These are phyloP conservation scores for Macrotyloma uniflorum DNA, from an alignment of 306 rosid species.

Conservation along the genomic window DNA sequence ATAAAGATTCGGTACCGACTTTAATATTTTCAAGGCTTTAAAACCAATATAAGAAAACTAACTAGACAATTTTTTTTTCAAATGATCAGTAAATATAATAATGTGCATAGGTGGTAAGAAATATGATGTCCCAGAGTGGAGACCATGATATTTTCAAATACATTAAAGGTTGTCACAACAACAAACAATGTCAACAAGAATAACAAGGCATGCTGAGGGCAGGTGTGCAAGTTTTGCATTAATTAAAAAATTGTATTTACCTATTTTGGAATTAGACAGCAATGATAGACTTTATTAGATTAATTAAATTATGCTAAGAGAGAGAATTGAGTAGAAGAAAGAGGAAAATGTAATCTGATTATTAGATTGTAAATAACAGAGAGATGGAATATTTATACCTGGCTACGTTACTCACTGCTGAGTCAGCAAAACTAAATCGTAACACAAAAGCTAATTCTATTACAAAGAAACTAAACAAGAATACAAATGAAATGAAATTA, in stretches of 20 bases:
- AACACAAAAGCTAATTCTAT: not conserved
- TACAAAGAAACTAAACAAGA: not conserved
- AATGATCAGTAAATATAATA: constrained; percentile 15
- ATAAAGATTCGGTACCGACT: not conserved
- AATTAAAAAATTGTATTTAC: not conserved
- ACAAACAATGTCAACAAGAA: constrained; percentile 26
- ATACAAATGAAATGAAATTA: not conserved
- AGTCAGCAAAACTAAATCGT: not conserved
- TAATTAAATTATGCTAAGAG: not conserved
- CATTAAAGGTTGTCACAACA: constrained; percentile 12
- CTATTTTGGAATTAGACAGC: not conserved
- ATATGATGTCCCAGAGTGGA: not conserved
- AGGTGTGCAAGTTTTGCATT: constrained; percentile 1
- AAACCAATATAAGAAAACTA: constrained; percentile 12
- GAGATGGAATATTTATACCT: not conserved
- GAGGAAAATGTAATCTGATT: not conserved
- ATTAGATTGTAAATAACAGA: not conserved
- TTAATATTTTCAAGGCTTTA: constrained; percentile 11
- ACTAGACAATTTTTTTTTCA: not conserved
- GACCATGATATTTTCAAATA: constrained; percentile 6
- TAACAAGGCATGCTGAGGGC: constrained; percentile 4
- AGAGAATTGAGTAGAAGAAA: not conserved
- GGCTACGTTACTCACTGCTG: not conserved
- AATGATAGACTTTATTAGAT: constrained; percentile 5
- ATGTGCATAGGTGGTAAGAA: not conserved